Percentiles rank a stretch among this genome's conserved stretches.
These are phyloP conservation scores for Lagenidium giganteum DNA, from an alignment of 352 stramenopile species.

Conservation along the genomic window DNA sequence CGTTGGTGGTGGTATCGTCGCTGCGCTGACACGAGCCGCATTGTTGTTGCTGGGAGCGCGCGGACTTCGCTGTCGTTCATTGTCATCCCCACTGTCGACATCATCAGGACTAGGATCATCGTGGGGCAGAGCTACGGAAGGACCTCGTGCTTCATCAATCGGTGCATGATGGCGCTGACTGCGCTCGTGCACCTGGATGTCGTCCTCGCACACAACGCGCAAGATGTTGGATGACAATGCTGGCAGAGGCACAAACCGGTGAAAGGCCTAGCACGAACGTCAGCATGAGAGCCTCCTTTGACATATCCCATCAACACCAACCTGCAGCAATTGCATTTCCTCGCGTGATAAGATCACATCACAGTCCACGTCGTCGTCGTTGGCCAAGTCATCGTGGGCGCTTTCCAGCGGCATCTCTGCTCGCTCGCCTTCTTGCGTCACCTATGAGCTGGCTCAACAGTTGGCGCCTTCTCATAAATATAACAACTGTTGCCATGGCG, in stretches of 20 bases:
- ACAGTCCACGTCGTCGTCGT: no score
- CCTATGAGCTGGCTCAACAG: background rate
- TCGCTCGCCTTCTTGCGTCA: no score
- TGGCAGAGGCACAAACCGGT: slow-evolving; percentile 46
- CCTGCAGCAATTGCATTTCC: no score
- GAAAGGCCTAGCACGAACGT: slow-evolving; percentile 40
- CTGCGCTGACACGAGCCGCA: background rate
- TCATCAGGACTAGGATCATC: no score
- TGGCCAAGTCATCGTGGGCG: no score
- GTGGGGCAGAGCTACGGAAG: no score
- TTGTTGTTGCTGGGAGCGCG: background rate
- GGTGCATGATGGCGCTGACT: no score
- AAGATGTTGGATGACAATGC: slow-evolving; percentile 46
- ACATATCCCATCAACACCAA: no score
- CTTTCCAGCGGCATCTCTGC: no score
- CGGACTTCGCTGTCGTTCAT: background rate
- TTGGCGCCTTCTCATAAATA: background rate
- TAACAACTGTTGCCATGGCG: background rate
- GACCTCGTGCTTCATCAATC: no score
- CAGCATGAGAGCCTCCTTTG: no score
- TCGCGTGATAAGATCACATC: no score
- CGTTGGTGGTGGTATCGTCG: background rate
- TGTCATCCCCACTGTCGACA: background rate
- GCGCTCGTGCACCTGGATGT: slow-evolving; percentile 43
- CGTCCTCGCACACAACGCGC: slow-evolving; percentile 45